Conservation (phyloP, 2,329 filamentous ascomycete species). For the Blumeriella jaapii region DNA sequence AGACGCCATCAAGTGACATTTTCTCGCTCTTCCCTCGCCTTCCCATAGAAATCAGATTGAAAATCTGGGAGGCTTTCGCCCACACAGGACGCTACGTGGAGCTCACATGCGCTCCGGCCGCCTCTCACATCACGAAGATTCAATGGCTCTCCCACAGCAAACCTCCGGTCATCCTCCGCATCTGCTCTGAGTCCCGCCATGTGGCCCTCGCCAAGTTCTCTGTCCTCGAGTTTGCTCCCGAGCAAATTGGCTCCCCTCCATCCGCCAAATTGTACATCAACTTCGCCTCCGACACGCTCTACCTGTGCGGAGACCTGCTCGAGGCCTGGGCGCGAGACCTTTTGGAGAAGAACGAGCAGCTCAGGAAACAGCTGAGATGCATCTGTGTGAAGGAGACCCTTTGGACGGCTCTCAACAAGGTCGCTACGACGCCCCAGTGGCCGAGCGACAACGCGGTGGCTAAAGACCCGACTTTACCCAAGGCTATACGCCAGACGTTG, state of each 20-base stretch:
- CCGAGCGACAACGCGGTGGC: too few relatives aligned
- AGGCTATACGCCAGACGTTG: too few relatives aligned
- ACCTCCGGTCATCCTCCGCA: slow-evolving; percentile 11
- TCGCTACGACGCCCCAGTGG: slow-evolving; percentile 2
- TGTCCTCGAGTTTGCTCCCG: slow-evolving; percentile 20
- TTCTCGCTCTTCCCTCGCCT: slow-evolving; percentile 14
- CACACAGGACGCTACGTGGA: slow-evolving; percentile 9
- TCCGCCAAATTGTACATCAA: slow-evolving; percentile 11
- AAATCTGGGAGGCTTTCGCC: slow-evolving; percentile 11
- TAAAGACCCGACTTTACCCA: too few relatives aligned
- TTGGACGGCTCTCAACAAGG: slow-evolving; percentile 10
- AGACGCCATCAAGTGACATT: background rate
- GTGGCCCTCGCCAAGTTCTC: slow-evolving; percentile 14
- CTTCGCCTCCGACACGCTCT: slow-evolving; percentile 9
- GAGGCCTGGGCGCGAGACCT: slow-evolving; percentile 4
- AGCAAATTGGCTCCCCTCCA: slow-evolving; percentile 5
- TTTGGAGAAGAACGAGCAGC: slow-evolving; percentile 10
- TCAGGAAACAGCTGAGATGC: slow-evolving; percentile 8
- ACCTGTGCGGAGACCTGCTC: slow-evolving; percentile 7
- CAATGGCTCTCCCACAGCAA: slow-evolving; percentile 14
- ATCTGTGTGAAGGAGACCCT: slow-evolving; percentile 7
- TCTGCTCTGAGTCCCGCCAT: slow-evolving; percentile 16
- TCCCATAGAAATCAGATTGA: slow-evolving; percentile 13
- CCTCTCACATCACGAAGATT: slow-evolving; percentile 7
- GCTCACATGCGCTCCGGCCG: slow-evolving; percentile 10